phyloP scores from a whole-genome alignment of 129 eudicot species.

The Solidago caesia region DNA sequence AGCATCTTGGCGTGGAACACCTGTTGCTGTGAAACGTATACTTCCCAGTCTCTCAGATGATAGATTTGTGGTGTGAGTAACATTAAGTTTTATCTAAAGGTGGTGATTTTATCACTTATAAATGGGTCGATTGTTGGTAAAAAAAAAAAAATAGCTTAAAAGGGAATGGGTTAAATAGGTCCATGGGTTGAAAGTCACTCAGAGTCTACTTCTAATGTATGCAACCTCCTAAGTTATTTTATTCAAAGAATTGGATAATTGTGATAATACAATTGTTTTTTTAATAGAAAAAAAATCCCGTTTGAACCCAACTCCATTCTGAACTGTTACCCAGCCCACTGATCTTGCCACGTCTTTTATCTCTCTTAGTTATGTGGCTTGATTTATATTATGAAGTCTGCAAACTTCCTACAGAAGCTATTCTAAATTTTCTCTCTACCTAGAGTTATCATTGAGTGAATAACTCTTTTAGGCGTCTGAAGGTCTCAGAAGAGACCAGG shows the following conservation, averaged over 20 bases:
- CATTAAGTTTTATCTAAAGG: slow-evolving; percentile 18
- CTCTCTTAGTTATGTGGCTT: too few relatives aligned
- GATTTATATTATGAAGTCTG: too few relatives aligned
- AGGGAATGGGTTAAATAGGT: background rate
- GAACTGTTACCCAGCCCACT: too few relatives aligned
- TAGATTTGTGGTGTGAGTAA: slow-evolving; percentile 75
- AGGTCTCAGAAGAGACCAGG: too few relatives aligned
- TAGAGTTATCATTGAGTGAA: background rate
- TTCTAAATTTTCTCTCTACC: too few relatives aligned
- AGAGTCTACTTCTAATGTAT: background rate
- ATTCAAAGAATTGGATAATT: too few relatives aligned
- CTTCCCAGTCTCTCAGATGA: slow-evolving; percentile 98
- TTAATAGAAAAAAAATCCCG: too few relatives aligned
- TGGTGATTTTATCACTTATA: background rate
- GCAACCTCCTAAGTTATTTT: too few relatives aligned
- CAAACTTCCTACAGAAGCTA: too few relatives aligned
- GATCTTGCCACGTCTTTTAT: too few relatives aligned
- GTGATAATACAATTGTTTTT: too few relatives aligned
- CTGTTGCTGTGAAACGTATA: slow-evolving; percentile 95
- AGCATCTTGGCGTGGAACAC: slow-evolving; percentile 99
- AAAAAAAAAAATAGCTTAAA: background rate
- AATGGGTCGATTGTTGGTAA: background rate
- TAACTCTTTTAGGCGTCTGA: background rate
- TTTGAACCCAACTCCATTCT: too few relatives aligned
- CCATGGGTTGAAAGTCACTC: background rate